Evolutionary conservation across 306 rosid genomes (phyloP).

Genomic region (Cyamopsis tetragonoloba): DNA sequence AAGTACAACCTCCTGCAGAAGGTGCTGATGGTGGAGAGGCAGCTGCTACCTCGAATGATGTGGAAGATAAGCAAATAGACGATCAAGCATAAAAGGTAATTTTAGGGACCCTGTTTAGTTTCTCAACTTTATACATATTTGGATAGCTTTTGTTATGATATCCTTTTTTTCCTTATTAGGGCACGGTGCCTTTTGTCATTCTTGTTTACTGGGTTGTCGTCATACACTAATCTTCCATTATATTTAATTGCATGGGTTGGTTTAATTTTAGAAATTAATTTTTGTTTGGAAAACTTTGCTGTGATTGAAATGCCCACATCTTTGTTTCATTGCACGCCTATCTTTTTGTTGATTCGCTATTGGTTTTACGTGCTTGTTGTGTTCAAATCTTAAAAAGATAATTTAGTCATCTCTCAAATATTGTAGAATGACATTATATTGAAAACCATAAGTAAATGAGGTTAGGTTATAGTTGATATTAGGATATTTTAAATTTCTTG

Average conservation of each 20-base stretch:
- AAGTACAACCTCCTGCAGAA: slow-evolving; percentile 82
- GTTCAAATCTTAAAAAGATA: too few relatives aligned
- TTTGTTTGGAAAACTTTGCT: too few relatives aligned
- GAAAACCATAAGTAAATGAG: too few relatives aligned
- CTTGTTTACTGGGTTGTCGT: background rate
- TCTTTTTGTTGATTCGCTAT: background rate
- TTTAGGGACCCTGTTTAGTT: too few relatives aligned
- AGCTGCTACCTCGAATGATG: slow-evolving; percentile 42
- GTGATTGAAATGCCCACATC: too few relatives aligned
- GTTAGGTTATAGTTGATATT: background rate
- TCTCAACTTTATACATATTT: too few relatives aligned
- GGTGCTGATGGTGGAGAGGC: slow-evolving; percentile 53
- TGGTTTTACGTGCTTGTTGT: background rate
- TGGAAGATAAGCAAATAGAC: slow-evolving; percentile 47
- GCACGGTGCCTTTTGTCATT: background rate
- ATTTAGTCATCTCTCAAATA: background rate
- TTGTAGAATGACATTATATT: background rate
- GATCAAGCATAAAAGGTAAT: slow-evolving; percentile 45
- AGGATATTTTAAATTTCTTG: background rate
- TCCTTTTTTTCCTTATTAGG: background rate
- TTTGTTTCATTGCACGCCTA: too few relatives aligned
- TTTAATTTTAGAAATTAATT: background rate
- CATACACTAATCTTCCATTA: background rate
- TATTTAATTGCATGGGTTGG: background rate
- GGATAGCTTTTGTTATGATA: background rate